These are phyloP conservation scores for Mycena haematopus DNA, from an alignment of 768 basidiomycete species.

Conservation along the genomic window DNA sequence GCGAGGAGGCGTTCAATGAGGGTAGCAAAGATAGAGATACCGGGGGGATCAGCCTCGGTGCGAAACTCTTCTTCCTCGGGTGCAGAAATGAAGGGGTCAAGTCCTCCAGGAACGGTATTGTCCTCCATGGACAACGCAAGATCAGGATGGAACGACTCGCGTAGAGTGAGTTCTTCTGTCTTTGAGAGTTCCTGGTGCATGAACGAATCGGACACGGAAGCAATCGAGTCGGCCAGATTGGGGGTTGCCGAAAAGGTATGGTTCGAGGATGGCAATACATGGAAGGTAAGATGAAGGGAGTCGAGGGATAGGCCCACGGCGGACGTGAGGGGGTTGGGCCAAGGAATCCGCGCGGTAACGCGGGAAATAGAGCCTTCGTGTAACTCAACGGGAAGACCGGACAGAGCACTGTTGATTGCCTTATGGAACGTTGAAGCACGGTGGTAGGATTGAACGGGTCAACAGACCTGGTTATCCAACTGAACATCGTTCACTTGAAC, in stretches of 20 bases:
- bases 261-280: conserved; percentile 43
- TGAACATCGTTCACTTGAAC: conserved; percentile 87
- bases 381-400: conserved; percentile 69
- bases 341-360: conserved; percentile 81
- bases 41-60: conserved; percentile 66
- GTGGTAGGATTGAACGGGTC: conserved; percentile 26
- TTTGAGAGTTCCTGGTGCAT: conserved; percentile 81
- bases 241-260: conserved; percentile 31
- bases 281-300: conserved; percentile 72
- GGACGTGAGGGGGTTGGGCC: conserved; percentile 83
- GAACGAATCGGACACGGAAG: conserved; percentile 85
- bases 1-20: conserved; percentile 81
- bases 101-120: conserved; percentile 69
- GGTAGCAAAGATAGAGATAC: conserved; percentile 81
- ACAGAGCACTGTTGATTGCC: conserved; percentile 80
- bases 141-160: conserved; percentile 68
- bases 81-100: conserved; percentile 59
- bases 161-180: conserved; percentile 72
- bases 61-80: conserved; percentile 47
- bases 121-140: conserved; percentile 39
- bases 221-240: conserved; percentile 79
- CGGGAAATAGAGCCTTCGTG: conserved; percentile 76
- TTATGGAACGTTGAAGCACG: conserved; percentile 36
- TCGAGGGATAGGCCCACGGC: conserved; percentile 73
- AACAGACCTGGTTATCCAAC: conserved; percentile 72